Base-by-base conservation (phyloP, 2,329 filamentous ascomycete species). In the Fusarium concolor region DNA sequence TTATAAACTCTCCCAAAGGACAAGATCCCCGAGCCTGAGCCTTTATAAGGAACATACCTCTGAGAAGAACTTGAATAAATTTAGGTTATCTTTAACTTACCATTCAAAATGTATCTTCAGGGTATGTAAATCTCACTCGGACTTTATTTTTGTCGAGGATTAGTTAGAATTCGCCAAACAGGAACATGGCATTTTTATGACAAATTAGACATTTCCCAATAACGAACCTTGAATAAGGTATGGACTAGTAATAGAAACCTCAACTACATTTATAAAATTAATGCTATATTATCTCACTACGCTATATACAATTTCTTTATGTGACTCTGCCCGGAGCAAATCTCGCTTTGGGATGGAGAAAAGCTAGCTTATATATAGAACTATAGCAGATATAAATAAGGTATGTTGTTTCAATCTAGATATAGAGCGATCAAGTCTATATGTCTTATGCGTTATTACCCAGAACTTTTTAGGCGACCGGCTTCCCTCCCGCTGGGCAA, bases 371-470 rank as follows among this genome's bases (percentile, higher is more conserved):
- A 49, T 28, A 14, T 26, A 37, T 20, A 51, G 24, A 26, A 18
- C 18, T 35, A 26, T 12, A 28, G 14, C 11, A 33, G 35, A 51
- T 61, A 43, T 29, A 15, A 29, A 37, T 24, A 43, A 52, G 49
- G 47, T 39, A 45, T 65, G 22, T 49, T 65, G 45, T 52, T 64
- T 64, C 53, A 56, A 64, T 64, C 59, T 49, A 29, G 33, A 37
- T 64, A 39, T 64, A 29, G 38, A 64, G 52, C 45, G 59, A 64
- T 52, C 31, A 46, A 35, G 17, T 31, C 26, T 46, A 52, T 59
- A 46, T 43, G 15, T n/a, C 41, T 38, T 31, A 42, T 58, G 59
- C 12, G 17, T 52, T 64, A 64, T 46, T 14, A 20, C 15, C 44
- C 12, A 8, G 33, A 39, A 43, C 35, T 10, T 9, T 7, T 20